These are phyloP conservation scores for Litchi chinensis DNA, from an alignment of 345 rosid genomes.

Conservation along the genomic window DNA sequence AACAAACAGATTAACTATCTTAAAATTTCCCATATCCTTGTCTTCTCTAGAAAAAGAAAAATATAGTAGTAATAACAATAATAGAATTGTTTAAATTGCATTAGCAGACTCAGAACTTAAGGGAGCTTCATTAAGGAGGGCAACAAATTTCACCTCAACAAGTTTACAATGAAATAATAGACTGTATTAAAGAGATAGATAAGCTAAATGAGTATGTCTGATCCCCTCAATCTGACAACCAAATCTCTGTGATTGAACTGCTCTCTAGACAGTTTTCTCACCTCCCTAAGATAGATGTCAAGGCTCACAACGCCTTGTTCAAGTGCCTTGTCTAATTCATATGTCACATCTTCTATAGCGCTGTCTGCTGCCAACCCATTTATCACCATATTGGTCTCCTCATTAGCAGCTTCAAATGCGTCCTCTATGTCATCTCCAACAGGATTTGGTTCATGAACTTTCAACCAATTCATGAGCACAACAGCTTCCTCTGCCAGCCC, in stretches of 20 bases:
- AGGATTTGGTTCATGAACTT: constrained; percentile 29
- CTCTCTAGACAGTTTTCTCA: constrained; percentile 71
- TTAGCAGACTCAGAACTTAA: too few relatives aligned
- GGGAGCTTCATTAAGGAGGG: too few relatives aligned
- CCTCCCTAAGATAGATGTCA: constrained; percentile 54
- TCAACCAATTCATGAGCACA: constrained; percentile 46
- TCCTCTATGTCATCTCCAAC: constrained; percentile 33
- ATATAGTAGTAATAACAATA: too few relatives aligned
- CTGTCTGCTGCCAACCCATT: constrained; percentile 45
- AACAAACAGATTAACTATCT: too few relatives aligned
- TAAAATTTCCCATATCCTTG: too few relatives aligned
- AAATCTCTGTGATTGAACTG: constrained; percentile 42
- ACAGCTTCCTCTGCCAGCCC: constrained; percentile 30
- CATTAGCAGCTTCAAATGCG: constrained; percentile 37
- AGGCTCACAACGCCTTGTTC: constrained; percentile 39
- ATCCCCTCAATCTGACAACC: constrained; percentile 16
- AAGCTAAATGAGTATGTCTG: background rate
- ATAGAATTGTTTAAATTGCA: too few relatives aligned
- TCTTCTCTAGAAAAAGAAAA: too few relatives aligned
- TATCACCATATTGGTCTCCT: constrained; percentile 27
- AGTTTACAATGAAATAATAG: too few relatives aligned
- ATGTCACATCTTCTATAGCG: constrained; percentile 63
- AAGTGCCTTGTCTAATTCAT: constrained; percentile 52
- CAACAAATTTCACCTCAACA: too few relatives aligned
- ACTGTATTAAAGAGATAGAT: background rate